Evolutionary conservation across 2,329 filamentous ascomycete species (phyloP), one percentile per base, ranked within the genome.

Genomic region (Thielaviopsis cerberus): DNA sequence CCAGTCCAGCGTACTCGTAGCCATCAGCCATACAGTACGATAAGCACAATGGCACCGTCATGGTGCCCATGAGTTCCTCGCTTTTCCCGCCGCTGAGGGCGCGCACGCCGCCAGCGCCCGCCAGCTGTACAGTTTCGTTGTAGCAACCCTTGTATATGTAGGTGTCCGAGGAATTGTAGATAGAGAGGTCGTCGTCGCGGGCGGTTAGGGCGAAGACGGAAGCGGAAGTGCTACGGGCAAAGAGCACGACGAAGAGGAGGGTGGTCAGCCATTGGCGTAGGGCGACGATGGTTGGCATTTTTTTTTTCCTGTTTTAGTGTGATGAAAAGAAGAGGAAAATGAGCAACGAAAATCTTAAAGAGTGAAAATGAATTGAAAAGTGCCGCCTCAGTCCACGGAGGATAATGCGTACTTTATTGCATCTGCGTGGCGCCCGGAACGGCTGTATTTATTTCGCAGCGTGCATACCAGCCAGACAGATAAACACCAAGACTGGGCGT

Each of bases 81-180:
- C 70, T 70, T 53, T 64, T 65, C 53, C 74, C 73, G 52, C 69
- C 72, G 22, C 67, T 63, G 4, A 82, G 69, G 17, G 78, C 76
- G 71, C 76, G 63, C 71, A 72, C 54, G 53, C 69, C 69, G 26
- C 69, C 69, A 4, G 75, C 71, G 61, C 68, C 66, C 15, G 67
- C 61, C 15, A 76, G 64, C 45, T 69, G 68, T n/a, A 71, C 73
- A 1, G 78, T 80, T 65, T 82, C 79, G 63, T 79, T 78, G 69
- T 69, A 81, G 69, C 79, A 82, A 58, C 79, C 79, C n/a, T 67
- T 65, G 67, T 81, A 81, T 17, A 57, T 62, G 68, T 79, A 81
- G 51, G 64, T 65, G 27, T 63, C 62, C 5, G 68, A 67, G 45
- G 64, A 64, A 54, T 65, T 66, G 66, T 70, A 74, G 63, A 73